These are phyloP conservation scores for Xylariaceae sp. DNA, from an alignment of 2,329 filamentous ascomycete genomes.

Conservation along the genomic window DNA sequence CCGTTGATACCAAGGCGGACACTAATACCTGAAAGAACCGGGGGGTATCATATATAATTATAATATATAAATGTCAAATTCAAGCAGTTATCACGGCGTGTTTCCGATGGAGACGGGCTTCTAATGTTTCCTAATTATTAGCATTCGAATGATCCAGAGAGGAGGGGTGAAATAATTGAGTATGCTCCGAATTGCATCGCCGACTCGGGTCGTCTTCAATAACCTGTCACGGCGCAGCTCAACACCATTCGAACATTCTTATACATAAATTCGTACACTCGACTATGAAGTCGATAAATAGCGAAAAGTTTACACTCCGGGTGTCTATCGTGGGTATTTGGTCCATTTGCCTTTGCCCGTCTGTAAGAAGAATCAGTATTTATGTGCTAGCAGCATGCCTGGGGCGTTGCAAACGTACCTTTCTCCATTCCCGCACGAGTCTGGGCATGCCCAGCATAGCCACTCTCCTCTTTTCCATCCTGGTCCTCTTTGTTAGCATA, in stretches of 20 bases:
- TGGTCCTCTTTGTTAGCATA: constrained; percentile 36
- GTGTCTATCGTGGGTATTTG: constrained; percentile 51
- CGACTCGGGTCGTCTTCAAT: background rate
- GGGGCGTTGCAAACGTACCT: constrained; percentile 53
- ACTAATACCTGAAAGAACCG: background rate
- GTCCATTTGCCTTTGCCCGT: constrained; percentile 51
- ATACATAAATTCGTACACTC: constrained; percentile 30
- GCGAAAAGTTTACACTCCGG: constrained; percentile 11
- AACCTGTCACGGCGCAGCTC: constrained; percentile 2
- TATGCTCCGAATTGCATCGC: background rate
- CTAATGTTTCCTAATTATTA: background rate
- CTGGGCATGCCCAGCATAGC: constrained; percentile 95
- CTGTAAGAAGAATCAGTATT: constrained; percentile 39
- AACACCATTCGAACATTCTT: constrained; percentile 15
- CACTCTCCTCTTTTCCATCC: constrained; percentile 80
- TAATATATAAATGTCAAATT: background rate
- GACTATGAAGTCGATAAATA: constrained; percentile 11
- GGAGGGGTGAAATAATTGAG: background rate
- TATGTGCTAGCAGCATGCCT: background rate
- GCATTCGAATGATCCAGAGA: background rate
- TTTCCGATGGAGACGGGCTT: background rate
- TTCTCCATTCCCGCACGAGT: constrained; percentile 89
- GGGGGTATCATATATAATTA: background rate
- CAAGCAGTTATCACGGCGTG: background rate
- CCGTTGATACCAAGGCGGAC: too few relatives aligned